Evolutionary conservation across 495 filamentous ascomycete species (phyloP), one percentile per base, ranked within the genome.

Genomic region (Penicillium canescens): DNA sequence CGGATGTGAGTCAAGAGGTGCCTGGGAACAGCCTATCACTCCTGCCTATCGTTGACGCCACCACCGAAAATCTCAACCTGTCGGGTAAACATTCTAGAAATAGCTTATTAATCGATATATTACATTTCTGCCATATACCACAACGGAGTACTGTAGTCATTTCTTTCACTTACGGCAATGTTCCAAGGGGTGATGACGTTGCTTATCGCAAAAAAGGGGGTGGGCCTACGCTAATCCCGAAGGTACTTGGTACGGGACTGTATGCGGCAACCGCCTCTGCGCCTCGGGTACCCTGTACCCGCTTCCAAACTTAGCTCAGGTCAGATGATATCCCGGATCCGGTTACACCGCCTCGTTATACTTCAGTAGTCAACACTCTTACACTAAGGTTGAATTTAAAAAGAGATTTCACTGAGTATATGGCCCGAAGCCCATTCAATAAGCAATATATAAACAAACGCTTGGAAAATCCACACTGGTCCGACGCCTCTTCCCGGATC

Each of bases 141-240:
- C 14, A 38, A 18, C 18, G 18, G 18, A 18, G 18, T 18, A 18
- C 18, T 18, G 36, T 5, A 11, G n/a, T 11, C 8, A 37, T 8
- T 24, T 13, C 12, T 21, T 20, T 11, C 11, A 28, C 31, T 33
- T 28, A 18, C 18, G 1, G 18, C 18, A 5, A n/a, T n/a, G 33
- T 20, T 14, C 34, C 23, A 38, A 39, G 35, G 14, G 45, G 21
- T 57, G 52, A 67, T 67, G 64, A 67, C 64, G 64, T 67, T 51
- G 51, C 58, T 65, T 65, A 65, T 67, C 64, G 64, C 37, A 24
- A 65, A 67, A 65, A 65, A 67, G 64, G 64, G 64, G 64, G 64
- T 62, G 64, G 64, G 56, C 28, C 50, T 40, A 37, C 50, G 42
- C 50, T 53, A 53, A 40, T 23, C 26, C 39, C 39, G 42, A 51